phyloP scores from a whole-genome alignment of 805 yeast genomes.

The Soucietia sequanensis region DNA sequence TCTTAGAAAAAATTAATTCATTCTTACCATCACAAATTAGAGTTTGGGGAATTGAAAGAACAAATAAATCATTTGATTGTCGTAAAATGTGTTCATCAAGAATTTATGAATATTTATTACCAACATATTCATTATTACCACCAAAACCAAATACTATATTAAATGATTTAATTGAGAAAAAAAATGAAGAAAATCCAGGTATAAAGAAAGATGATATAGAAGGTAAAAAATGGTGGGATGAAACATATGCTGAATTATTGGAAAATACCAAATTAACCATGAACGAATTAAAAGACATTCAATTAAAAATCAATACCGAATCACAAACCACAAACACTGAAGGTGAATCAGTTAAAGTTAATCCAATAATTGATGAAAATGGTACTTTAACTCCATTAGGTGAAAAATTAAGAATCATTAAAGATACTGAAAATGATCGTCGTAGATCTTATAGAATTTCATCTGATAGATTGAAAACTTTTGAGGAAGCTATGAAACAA shows the following conservation, averaged over 20 bases:
- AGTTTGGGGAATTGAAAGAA: constrained; percentile 89
- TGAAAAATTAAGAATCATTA: constrained; percentile 48
- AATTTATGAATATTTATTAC: constrained; percentile 89
- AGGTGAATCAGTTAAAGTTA: constrained; percentile 3
- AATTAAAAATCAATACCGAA: constrained; percentile 2
- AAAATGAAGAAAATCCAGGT: constrained; percentile 56
- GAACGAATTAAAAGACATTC: constrained; percentile 23
- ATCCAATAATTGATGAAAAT: constrained; percentile 24
- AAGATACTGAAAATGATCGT: constrained; percentile 60
- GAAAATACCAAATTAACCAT: constrained; percentile 9
- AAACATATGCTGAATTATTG: constrained; percentile 31
- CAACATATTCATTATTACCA: constrained; percentile 85
- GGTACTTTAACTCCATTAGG: constrained; percentile 36
- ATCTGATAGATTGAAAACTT: constrained; percentile 54
- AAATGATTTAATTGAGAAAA: constrained; percentile 55
- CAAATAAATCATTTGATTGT: constrained; percentile 90
- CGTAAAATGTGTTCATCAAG: constrained; percentile 95
- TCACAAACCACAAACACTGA: constrained; percentile 2
- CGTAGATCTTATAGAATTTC: constrained; percentile 72
- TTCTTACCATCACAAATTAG: constrained; percentile 82
- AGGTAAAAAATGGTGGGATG: constrained; percentile 73
- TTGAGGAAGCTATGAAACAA: constrained; percentile 66
- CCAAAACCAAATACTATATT: constrained; percentile 79
- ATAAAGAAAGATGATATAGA: constrained; percentile 62
- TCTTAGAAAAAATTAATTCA: constrained; percentile 69